Percentiles rank a stretch among this genome's conserved stretches.
Evolutionary conservation across 129 eudicot genomes (phyloP).

Genomic region (Logfia minima): DNA sequence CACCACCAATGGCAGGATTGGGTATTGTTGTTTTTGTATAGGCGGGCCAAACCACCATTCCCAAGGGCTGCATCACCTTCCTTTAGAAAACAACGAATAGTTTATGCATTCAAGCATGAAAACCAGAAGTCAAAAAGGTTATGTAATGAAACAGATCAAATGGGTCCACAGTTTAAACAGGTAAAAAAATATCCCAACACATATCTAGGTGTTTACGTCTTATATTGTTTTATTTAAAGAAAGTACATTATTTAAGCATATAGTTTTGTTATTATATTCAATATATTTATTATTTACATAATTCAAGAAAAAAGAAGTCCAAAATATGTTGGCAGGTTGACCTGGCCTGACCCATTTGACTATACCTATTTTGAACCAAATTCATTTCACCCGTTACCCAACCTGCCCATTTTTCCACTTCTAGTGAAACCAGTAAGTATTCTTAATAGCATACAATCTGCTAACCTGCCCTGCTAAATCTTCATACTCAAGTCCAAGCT

Average conservation of each 20-base stretch:
- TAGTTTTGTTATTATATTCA: neutral
- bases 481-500: slow-evolving; percentile 63
- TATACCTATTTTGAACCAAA: neutral
- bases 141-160: too few relatives aligned
- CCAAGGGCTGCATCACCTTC: slow-evolving; percentile 70
- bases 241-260: neutral
- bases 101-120: slow-evolving; percentile 12
- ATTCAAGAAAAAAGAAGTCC: neutral
- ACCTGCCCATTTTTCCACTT: neutral
- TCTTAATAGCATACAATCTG: neutral
- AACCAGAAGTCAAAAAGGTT: neutral
- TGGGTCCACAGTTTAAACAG: too few relatives aligned
- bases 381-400: neutral
- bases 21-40: too few relatives aligned
- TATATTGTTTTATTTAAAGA: neutral
- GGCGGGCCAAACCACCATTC: slow-evolving; percentile 70
- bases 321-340: neutral
- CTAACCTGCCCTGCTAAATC: slow-evolving; percentile 64
- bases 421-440: neutral
- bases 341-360: neutral
- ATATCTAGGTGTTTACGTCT: neutral
- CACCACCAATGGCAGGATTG: too few relatives aligned
- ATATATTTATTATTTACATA: neutral
- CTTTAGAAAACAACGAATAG: slow-evolving; percentile 30
- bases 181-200: neutral